A percentile compares a stretch with the other conserved stretches of the same genome.
Evolutionary conservation across 208 protist genomes (phyloP).

Genomic region (Trypanosoma conorhini): DNA sequence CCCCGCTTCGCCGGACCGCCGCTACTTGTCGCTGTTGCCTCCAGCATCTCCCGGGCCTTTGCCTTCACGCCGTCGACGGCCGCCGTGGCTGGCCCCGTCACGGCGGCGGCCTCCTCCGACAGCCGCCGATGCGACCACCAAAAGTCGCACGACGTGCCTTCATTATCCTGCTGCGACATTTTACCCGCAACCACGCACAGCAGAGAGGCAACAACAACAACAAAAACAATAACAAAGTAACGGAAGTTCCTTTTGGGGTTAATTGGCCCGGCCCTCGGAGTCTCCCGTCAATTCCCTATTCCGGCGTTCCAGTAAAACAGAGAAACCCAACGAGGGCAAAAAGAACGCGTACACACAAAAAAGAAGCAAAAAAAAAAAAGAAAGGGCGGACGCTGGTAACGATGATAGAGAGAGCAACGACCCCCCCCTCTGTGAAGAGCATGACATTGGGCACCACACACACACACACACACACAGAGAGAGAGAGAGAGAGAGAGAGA

Average conservation of each 20-base stretch:
- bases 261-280: background rate
- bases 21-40: background rate
- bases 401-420: too few species aligned
- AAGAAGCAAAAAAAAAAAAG: background rate
- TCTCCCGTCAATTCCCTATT: background rate
- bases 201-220: background rate
- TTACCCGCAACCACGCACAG: background rate
- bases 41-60: constrained; percentile 7
- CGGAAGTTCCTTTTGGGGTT: background rate
- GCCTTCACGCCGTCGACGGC: constrained; percentile 16
- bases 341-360: background rate
- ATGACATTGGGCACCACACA: too few species aligned
- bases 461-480: too few species aligned
- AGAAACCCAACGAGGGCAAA: too few species aligned
- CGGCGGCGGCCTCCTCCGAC: constrained; percentile 39
- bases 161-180: background rate
- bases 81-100: constrained; percentile 19
- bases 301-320: background rate
- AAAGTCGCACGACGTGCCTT: background rate
- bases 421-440: too few species aligned
- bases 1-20: background rate
- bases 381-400: too few species aligned
- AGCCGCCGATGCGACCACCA: constrained; percentile 71
- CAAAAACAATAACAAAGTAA: background rate
- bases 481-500: too few species aligned